These are phyloP conservation scores for Primulina eburnea DNA, from an alignment of 257 asterid genomes.

Conservation along the genomic window DNA sequence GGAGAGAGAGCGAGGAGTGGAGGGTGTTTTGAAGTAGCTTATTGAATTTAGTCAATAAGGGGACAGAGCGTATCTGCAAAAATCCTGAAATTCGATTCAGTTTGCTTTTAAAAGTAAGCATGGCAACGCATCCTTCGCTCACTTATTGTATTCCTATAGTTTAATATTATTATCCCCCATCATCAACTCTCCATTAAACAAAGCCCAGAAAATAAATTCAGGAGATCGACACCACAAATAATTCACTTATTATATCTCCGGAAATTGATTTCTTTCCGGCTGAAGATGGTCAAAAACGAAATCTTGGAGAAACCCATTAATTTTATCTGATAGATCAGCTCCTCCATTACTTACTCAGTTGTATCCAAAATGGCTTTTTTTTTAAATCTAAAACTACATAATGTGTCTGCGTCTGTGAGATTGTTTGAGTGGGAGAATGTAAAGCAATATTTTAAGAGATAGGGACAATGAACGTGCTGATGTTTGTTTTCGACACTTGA, in stretches of 20 bases:
- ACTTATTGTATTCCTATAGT: constrained; percentile 24
- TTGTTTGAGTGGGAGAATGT: constrained; percentile 35
- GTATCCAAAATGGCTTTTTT: constrained; percentile 29
- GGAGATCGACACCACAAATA: constrained; percentile 17
- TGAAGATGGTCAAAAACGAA: not conserved
- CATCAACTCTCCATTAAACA: constrained; percentile 20
- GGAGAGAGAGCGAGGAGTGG: not conserved
- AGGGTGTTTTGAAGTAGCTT: not conserved
- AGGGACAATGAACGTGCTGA: constrained; percentile 58
- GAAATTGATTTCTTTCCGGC: not conserved
- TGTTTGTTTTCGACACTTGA: constrained; percentile 46
- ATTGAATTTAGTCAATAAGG: constrained; percentile 30
- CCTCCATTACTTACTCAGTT: constrained; percentile 25
- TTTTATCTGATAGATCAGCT: constrained; percentile 24
- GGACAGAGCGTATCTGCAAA: constrained; percentile 67
- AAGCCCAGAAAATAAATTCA: constrained; percentile 23
- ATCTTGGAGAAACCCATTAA: constrained; percentile 14
- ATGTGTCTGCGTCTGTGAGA: constrained; percentile 19
- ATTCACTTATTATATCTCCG: not conserved
- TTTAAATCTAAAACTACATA: not conserved
- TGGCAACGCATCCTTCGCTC: constrained; percentile 20
- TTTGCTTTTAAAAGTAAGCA: constrained; percentile 47
- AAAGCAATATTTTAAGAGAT: constrained; percentile 27
- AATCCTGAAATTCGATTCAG: constrained; percentile 73
- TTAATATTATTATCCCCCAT: constrained; percentile 20